Conservation (phyloP, 2,329 filamentous ascomycete species). For the Fusarium torreyae region DNA sequence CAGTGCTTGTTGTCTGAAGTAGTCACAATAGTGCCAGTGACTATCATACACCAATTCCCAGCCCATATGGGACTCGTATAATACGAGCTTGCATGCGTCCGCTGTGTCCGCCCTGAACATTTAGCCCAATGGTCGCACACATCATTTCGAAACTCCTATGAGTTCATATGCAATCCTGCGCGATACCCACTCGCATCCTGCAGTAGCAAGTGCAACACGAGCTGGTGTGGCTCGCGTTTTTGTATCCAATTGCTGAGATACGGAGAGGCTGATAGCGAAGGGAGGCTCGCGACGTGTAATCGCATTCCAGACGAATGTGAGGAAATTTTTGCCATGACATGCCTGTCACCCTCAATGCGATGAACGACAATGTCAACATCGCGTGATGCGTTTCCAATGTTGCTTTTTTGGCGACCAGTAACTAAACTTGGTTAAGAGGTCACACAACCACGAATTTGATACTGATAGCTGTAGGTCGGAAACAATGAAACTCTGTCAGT, state of each 20-base stretch:
- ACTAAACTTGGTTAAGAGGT: too few species aligned
- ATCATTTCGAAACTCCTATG: background rate
- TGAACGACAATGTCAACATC: background rate
- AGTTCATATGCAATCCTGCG: background rate
- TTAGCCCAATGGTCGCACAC: background rate
- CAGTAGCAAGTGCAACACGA: conserved; percentile 5
- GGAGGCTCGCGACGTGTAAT: conserved; percentile 4
- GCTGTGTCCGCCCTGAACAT: background rate
- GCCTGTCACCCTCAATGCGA: background rate
- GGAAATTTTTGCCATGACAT: background rate
- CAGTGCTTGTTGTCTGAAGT: conserved; percentile 15
- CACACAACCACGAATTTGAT: too few species aligned
- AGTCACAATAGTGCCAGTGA: background rate
- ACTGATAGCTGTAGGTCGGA: too few species aligned
- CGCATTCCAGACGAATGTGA: conserved; percentile 22
- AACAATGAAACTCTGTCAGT: too few species aligned
- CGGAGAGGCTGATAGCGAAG: conserved; percentile 4
- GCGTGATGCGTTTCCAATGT: background rate
- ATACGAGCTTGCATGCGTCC: conserved; percentile 11
- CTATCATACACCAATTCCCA: background rate
- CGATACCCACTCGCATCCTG: background rate
- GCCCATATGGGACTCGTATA: background rate
- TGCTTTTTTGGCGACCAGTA: background rate
- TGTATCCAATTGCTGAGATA: background rate
- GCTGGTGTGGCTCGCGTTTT: conserved; percentile 6